Percentiles rank a stretch among this genome's conserved stretches.
Conservation (phyloP, 345 rosid genomes). For the Syzygium aqueum region DNA sequence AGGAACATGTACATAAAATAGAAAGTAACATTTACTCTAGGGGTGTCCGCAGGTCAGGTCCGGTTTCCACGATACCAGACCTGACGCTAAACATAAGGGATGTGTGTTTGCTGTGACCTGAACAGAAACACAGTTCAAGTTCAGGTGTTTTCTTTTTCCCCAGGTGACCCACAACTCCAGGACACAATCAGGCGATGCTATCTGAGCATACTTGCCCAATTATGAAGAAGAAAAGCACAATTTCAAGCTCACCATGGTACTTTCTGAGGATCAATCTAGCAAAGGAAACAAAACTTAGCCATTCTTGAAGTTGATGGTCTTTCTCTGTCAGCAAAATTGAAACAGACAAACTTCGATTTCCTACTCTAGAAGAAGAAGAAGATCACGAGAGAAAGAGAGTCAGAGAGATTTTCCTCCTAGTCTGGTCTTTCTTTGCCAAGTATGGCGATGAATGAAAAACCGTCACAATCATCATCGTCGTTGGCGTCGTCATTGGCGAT, state of each 20-base stretch:
- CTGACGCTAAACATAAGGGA: neutral
- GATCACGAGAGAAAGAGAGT: neutral
- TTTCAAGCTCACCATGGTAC: neutral
- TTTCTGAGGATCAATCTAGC: neutral
- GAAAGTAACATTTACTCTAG: neutral
- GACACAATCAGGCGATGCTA: neutral
- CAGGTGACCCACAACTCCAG: neutral
- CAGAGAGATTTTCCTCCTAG: neutral
- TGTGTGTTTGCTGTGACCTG: neutral
- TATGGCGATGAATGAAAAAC: slow-evolving; percentile 25
- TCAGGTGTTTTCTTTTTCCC: neutral
- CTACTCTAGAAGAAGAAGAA: neutral
- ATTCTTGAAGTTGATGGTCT: neutral
- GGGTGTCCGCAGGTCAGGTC: neutral
- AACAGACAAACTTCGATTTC: neutral
- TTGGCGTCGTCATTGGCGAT: neutral
- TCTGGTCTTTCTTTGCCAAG: neutral
- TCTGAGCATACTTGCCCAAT: neutral
- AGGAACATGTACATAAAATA: neutral
- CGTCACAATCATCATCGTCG: neutral
- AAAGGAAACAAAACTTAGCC: neutral
- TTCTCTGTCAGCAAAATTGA: neutral
- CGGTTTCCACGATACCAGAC: neutral
- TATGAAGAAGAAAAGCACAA: neutral
- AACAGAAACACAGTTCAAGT: neutral